These are phyloP conservation scores for Cyclotella atomus DNA, from an alignment of 108 stramenopile species.

Conservation along the genomic window DNA sequence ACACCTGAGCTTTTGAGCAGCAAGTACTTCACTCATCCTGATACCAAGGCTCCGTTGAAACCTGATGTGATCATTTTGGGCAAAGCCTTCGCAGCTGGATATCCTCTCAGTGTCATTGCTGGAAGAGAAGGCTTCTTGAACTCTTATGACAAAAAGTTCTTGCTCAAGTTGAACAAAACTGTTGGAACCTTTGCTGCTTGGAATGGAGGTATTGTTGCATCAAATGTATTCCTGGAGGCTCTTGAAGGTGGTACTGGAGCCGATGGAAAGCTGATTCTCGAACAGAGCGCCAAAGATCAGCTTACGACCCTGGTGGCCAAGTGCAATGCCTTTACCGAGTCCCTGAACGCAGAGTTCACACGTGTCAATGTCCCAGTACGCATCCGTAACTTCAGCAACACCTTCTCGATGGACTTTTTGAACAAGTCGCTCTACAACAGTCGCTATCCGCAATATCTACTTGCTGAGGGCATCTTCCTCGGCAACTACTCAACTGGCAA, in stretches of 20 bases:
- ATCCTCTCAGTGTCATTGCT: slow-evolving; percentile 53
- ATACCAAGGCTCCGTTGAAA: slow-evolving; percentile 39
- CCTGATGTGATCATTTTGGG: slow-evolving; percentile 60
- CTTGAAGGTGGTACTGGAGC: slow-evolving; percentile 19
- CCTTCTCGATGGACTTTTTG: slow-evolving; percentile 57
- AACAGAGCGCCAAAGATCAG: slow-evolving; percentile 28
- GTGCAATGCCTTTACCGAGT: slow-evolving; percentile 45
- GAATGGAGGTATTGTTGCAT: slow-evolving; percentile 64
- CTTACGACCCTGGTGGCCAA: slow-evolving; percentile 37
- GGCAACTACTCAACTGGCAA: slow-evolving; percentile 68
- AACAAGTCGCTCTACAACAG: slow-evolving; percentile 54
- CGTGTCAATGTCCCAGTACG: slow-evolving; percentile 41
- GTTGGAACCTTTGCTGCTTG: slow-evolving; percentile 57
- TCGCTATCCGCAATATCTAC: slow-evolving; percentile 56
- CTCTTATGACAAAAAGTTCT: slow-evolving; percentile 60
- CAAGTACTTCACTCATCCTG: slow-evolving; percentile 53
- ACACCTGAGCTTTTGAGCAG: slow-evolving; percentile 54
- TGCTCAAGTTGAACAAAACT: slow-evolving; percentile 62
- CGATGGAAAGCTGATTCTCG: slow-evolving; percentile 10
- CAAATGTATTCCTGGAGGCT: slow-evolving; percentile 57
- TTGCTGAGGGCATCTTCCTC: slow-evolving; percentile 59
- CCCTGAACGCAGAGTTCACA: slow-evolving; percentile 36
- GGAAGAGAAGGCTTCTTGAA: slow-evolving; percentile 52
- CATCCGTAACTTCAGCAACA: slow-evolving; percentile 63
- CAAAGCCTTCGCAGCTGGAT: slow-evolving; percentile 61